phyloP scores from a whole-genome alignment of 495 filamentous ascomycete species.

The Trichoderma asperelloides region DNA sequence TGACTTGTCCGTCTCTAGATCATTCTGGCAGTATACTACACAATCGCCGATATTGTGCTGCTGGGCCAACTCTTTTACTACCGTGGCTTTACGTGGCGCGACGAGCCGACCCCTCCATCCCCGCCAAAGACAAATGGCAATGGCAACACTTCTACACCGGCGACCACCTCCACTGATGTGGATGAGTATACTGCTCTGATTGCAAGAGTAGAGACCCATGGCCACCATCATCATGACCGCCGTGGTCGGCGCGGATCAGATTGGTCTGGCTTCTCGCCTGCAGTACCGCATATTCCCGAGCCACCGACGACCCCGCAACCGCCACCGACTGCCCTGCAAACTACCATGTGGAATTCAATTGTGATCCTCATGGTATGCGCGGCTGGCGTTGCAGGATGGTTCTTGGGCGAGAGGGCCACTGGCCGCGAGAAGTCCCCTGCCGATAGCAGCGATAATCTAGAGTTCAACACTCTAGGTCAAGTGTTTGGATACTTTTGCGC shows the following conservation, averaged over 20 bases:
- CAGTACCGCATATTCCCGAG: constrained; percentile 55
- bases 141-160: not conserved
- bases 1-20: constrained; percentile 29
- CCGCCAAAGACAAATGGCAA: constrained; percentile 14
- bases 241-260: constrained; percentile 40
- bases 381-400: constrained; percentile 82
- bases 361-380: constrained; percentile 70
- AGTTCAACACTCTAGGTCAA: constrained; percentile 70
- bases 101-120: constrained; percentile 32
- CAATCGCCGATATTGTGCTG: constrained; percentile 82
- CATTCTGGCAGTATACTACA: constrained; percentile 92
- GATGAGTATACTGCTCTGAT: constrained; percentile 37
- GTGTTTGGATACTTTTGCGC: constrained; percentile 83
- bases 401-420: constrained; percentile 43
- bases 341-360: constrained; percentile 59
- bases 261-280: constrained; percentile 60
- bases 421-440: constrained; percentile 12
- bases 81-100: constrained; percentile 64
- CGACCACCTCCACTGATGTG: constrained; percentile 19
- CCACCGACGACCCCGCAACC: constrained; percentile 21
- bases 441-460: constrained; percentile 29
- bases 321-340: constrained; percentile 42
- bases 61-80: constrained; percentile 91
- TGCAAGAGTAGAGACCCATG: not conserved
- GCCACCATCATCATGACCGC: constrained; percentile 25